Percentiles rank a stretch among this genome's conserved stretches.
phyloP scores from a whole-genome alignment of 2,329 filamentous ascomycete genomes.

The Chalaropsis thielavioides region DNA sequence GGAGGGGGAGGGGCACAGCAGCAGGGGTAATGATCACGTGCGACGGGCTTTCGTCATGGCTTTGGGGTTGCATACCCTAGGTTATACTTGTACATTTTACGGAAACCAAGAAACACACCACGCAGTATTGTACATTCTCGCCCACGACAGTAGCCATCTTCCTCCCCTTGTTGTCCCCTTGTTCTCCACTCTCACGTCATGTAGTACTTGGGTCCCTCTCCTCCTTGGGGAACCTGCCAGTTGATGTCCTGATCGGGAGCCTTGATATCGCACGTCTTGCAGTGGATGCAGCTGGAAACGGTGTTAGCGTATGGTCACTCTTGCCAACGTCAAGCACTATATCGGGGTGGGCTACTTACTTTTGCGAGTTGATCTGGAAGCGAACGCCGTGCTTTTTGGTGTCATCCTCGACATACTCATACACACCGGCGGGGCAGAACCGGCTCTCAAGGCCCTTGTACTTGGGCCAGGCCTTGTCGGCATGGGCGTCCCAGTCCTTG shows the following conservation, averaged over 20 bases:
- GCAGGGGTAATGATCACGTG: not conserved
- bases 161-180: not conserved
- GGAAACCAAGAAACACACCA: not conserved
- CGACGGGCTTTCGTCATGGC: not conserved
- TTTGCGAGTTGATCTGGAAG: constrained; percentile 96
- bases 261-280: constrained; percentile 99
- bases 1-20: not conserved
- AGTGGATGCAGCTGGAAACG: constrained; percentile 80
- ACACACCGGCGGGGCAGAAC: constrained; percentile 94
- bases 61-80: too few relatives aligned
- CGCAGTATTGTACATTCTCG: not conserved
- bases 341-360: constrained; percentile 47
- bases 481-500: constrained; percentile 86
- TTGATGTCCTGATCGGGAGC: constrained; percentile 94
- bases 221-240: constrained; percentile 88
- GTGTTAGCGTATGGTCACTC: constrained; percentile 17
- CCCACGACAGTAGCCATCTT: not conserved
- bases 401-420: constrained; percentile 92
- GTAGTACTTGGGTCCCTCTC: constrained; percentile 61
- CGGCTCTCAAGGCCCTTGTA: constrained; percentile 91
- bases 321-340: not conserved
- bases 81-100: not conserved
- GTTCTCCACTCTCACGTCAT: constrained; percentile 35
- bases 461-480: constrained; percentile 63
- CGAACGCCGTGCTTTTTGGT: constrained; percentile 75